Conservation (phyloP, 31 red algal species). For the Porphyra umbilicalis region DNA sequence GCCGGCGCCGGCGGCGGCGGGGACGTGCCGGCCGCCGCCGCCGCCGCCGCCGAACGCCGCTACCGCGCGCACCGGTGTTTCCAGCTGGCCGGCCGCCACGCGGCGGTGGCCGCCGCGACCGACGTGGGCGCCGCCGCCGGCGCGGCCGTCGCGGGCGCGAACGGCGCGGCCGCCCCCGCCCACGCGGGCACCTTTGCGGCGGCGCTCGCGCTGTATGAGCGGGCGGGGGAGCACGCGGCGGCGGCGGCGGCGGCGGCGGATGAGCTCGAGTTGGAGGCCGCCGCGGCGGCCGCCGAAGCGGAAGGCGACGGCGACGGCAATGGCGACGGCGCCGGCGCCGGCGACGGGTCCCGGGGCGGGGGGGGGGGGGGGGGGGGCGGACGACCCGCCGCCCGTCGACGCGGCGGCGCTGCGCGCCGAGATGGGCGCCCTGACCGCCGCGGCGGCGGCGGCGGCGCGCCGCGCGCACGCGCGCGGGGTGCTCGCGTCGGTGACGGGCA, state of each 20-base stretch:
- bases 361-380: not conserved
- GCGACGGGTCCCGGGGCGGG: not conserved
- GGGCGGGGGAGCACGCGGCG: slow-evolving; percentile 16
- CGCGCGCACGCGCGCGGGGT: slow-evolving; percentile 30
- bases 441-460: slow-evolving; percentile 23
- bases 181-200: not conserved
- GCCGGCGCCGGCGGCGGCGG: not conserved
- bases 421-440: slow-evolving; percentile 16
- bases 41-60: not conserved
- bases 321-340: not conserved
- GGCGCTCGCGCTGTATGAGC: slow-evolving; percentile 34
- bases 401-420: slow-evolving; percentile 5
- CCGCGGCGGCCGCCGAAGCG: not conserved
- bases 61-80: slow-evolving; percentile 59
- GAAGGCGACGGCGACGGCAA: too few relatives aligned
- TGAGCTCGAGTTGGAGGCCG: not conserved
- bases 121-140: slow-evolving; percentile 1
- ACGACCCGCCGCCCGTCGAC: not conserved
- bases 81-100: slow-evolving; percentile 55
- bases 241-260: slow-evolving; percentile 17
- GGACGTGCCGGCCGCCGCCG: not conserved
- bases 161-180: not conserved
- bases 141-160: not conserved
- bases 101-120: slow-evolving; percentile 18
- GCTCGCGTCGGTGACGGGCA: not conserved